phyloP scores from a whole-genome alignment of 768 basidiomycete species.

The Mycena metata region DNA sequence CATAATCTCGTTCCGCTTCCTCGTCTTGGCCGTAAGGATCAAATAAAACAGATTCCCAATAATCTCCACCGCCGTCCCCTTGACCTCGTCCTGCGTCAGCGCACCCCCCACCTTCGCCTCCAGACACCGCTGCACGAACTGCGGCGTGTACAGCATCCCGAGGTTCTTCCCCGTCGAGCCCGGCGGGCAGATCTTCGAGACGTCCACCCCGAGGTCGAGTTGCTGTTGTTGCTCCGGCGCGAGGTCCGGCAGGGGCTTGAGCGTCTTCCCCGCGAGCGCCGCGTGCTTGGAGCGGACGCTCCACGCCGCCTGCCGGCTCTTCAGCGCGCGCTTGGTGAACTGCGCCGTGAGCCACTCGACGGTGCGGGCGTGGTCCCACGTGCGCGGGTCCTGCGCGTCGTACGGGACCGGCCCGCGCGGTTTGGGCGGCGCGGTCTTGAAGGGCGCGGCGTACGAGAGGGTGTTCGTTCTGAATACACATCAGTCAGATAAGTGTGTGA shows the following conservation, averaged over 20 bases:
- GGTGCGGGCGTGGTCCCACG: constrained; percentile 49
- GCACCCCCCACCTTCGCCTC: constrained; percentile 33
- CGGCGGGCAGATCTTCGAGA: constrained; percentile 46
- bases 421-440: constrained; percentile 48
- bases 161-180: constrained; percentile 47
- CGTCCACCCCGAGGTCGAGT: constrained; percentile 42
- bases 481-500: neutral
- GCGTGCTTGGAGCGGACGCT: constrained; percentile 26
- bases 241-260: constrained; percentile 20
- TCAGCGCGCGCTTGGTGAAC: constrained; percentile 41
- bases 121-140: constrained; percentile 48
- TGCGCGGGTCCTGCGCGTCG: constrained; percentile 49
- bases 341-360: constrained; percentile 44
- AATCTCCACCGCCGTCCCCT: constrained; percentile 41
- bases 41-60: constrained; percentile 45
- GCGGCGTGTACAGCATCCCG: constrained; percentile 46
- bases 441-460: constrained; percentile 51
- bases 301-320: constrained; percentile 26
- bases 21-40: constrained; percentile 48
- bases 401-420: constrained; percentile 47
- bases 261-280: constrained; percentile 19
- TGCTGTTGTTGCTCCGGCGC: constrained; percentile 18
- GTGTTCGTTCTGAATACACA: constrained; percentile 43
- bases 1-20: constrained; percentile 49
- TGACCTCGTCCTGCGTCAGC: constrained; percentile 38